A percentile compares a stretch with the other conserved stretches of the same genome.
These are phyloP conservation scores for Cyclostephanos tholiformis DNA, from an alignment of 108 stramenopile genomes.

Conservation along the genomic window DNA sequence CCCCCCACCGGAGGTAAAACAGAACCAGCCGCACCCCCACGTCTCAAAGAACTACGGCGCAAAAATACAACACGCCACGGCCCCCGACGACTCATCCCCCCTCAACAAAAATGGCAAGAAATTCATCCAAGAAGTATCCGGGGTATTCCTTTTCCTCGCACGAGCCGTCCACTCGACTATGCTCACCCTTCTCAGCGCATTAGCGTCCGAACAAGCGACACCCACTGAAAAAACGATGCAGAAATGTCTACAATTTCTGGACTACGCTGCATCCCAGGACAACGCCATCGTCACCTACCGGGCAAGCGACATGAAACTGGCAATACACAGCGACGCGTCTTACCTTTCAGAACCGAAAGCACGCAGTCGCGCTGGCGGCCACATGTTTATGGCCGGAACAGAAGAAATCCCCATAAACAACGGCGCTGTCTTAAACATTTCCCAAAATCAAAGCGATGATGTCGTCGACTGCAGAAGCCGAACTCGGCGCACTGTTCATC, in stretches of 20 bases:
- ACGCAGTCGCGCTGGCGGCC: not conserved
- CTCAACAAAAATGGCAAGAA: too few species aligned
- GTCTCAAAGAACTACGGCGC: too few species aligned
- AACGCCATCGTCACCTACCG: not conserved
- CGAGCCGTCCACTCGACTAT: too few species aligned
- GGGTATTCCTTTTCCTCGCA: too few species aligned
- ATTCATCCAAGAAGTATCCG: too few species aligned
- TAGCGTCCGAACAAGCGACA: too few species aligned
- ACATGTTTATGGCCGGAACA: not conserved
- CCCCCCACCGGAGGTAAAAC: too few species aligned
- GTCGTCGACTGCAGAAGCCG: not conserved
- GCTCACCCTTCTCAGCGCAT: too few species aligned
- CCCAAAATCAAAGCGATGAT: not conserved
- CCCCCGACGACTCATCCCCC: too few species aligned
- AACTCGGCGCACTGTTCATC: not conserved
- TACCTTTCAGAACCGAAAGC: not conserved
- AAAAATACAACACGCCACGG: too few species aligned
- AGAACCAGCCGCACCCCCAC: too few species aligned
- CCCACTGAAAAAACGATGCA: too few species aligned
- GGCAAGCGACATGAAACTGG: not conserved
- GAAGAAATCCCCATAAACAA: not conserved
- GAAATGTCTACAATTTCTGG: not conserved
- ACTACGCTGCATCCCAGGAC: not conserved
- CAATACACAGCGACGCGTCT: not conserved
- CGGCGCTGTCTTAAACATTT: not conserved